Percentiles rank a stretch among this genome's conserved stretches.
Conservation (phyloP, 495 filamentous ascomycete genomes). For the Talaromyces ruber region DNA sequence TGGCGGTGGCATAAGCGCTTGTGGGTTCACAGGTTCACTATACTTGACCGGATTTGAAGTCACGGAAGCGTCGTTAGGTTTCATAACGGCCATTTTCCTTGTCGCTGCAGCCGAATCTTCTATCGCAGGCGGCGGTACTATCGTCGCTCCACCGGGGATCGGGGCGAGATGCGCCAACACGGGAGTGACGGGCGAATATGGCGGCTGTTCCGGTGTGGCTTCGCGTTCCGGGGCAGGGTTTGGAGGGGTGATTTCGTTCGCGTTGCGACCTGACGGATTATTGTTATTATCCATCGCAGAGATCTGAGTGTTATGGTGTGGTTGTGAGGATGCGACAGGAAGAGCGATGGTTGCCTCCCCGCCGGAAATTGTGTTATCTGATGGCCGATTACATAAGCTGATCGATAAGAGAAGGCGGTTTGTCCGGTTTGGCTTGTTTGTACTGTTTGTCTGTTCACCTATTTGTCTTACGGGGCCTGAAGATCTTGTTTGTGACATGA, state of each 20-base stretch:
- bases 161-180: conserved; percentile 33
- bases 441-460: neutral
- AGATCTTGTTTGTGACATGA: neutral
- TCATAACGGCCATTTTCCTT: neutral
- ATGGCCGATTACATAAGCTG: neutral
- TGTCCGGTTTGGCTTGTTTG: neutral
- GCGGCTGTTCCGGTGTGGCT: conserved; percentile 35
- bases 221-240: conserved; percentile 16
- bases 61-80: neutral
- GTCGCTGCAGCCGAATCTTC: neutral
- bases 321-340: neutral
- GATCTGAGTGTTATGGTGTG: neutral
- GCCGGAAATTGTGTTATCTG: neutral
- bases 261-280: neutral
- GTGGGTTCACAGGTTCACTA: neutral
- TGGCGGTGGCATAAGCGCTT: neutral
- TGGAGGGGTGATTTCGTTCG: neutral
- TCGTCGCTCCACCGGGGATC: conserved; percentile 21
- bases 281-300: neutral
- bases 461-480: too few species aligned
- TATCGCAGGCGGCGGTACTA: conserved; percentile 25
- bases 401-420: neutral
- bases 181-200: conserved; percentile 41
- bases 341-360: neutral
- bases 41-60: neutral